Evolutionary conservation across 176 grass and related monocot species (phyloP).

Genomic region (Oryza australiensis): DNA sequence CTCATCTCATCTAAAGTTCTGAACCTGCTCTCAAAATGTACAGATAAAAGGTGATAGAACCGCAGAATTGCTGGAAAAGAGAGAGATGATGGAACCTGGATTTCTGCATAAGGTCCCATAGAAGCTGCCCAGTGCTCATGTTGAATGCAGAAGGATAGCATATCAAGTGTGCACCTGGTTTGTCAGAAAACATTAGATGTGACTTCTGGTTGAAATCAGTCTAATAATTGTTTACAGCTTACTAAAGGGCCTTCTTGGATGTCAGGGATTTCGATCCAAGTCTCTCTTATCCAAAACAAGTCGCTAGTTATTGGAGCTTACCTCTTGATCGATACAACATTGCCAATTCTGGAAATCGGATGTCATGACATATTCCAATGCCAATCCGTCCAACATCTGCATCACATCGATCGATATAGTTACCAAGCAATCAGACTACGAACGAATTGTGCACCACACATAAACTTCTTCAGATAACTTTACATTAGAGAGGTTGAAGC

Average conservation of each 20-base stretch:
- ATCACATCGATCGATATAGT: background rate
- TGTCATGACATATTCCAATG: conserved; percentile 72
- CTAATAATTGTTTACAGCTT: background rate
- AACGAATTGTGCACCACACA: background rate
- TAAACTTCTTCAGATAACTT: background rate
- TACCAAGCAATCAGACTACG: background rate
- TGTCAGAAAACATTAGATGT: background rate
- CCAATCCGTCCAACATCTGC: conserved; percentile 66
- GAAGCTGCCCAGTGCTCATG: conserved; percentile 64
- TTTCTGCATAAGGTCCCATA: conserved; percentile 82
- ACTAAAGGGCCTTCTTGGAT: background rate
- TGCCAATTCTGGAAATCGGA: conserved; percentile 63
- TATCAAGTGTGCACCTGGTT: conserved; percentile 59
- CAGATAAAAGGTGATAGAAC: background rate
- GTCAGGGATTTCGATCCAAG: background rate
- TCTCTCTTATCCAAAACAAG: background rate
- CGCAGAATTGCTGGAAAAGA: background rate
- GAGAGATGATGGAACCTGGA: conserved; percentile 49
- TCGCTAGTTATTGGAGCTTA: background rate
- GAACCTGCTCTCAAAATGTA: background rate
- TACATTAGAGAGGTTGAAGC: background rate
- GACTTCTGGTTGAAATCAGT: background rate
- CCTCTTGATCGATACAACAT: conserved; percentile 66
- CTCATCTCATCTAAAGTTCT: background rate
- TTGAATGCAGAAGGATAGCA: conserved; percentile 77